phyloP scores from a whole-genome alignment of 2,329 filamentous ascomycete genomes.

The Pyricularia sp. region DNA sequence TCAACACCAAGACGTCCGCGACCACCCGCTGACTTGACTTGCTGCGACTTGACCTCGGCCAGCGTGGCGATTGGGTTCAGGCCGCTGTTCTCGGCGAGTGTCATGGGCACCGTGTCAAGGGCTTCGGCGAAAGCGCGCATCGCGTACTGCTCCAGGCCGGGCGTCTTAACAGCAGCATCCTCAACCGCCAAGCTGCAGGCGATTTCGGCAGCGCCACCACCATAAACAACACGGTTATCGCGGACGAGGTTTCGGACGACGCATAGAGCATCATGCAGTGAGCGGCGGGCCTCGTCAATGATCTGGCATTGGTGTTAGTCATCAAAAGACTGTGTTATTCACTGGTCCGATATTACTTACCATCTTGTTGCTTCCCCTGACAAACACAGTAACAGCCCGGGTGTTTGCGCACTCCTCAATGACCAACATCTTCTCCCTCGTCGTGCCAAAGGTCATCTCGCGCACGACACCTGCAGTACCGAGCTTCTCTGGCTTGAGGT shows the following conservation, averaged over 20 bases:
- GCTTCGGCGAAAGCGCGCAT: slow-evolving; percentile 98
- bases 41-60: slow-evolving; percentile 89
- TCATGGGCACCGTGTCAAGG: slow-evolving; percentile 88
- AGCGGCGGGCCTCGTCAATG: slow-evolving; percentile 97
- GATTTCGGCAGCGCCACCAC: slow-evolving; percentile 92
- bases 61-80: slow-evolving; percentile 93
- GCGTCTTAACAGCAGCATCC: slow-evolving; percentile 87
- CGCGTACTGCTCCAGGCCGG: slow-evolving; percentile 96
- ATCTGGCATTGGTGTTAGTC: slow-evolving; percentile 47
- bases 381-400: slow-evolving; percentile 89
- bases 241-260: slow-evolving; percentile 93
- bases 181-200: slow-evolving; percentile 95
- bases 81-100: slow-evolving; percentile 93
- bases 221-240: slow-evolving; percentile 96
- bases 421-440: slow-evolving; percentile 97
- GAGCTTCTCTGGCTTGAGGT: slow-evolving; percentile 83
- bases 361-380: slow-evolving; percentile 99
- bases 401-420: slow-evolving; percentile 99
- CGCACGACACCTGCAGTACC: slow-evolving; percentile 82
- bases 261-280: slow-evolving; percentile 92
- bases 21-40: slow-evolving; percentile 60
- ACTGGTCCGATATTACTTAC: slow-evolving; percentile 37
- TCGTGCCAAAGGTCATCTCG: slow-evolving; percentile 95
- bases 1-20: slow-evolving; percentile 76
- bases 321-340: slow-evolving; percentile 4